Percentiles rank a stretch among this genome's conserved stretches.
These are phyloP conservation scores for Ophiostoma novo-ulmi DNA, from an alignment of 2,329 filamentous ascomycete genomes.

Conservation along the genomic window DNA sequence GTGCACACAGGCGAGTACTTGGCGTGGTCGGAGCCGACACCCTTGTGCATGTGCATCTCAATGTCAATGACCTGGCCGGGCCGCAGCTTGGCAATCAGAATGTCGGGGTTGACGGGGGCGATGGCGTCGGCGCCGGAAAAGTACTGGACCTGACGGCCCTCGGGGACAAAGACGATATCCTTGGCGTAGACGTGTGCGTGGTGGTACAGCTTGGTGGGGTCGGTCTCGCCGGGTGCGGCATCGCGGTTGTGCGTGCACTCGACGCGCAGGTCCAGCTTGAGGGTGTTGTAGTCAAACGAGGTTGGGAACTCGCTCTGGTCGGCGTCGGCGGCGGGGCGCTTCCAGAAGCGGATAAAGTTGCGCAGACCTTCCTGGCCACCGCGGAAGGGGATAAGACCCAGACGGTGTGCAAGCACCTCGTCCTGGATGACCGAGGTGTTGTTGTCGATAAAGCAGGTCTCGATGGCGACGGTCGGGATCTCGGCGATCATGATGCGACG, in stretches of 20 bases:
- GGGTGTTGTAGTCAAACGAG: constrained; percentile 77
- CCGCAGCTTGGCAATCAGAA: constrained; percentile 87
- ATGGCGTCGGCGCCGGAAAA: constrained; percentile 68
- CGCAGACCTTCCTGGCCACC: constrained; percentile 70
- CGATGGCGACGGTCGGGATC: constrained; percentile 89
- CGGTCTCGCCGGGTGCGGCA: constrained; percentile 65
- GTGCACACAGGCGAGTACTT: constrained; percentile 97
- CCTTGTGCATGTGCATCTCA: constrained; percentile 90
- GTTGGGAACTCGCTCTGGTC: constrained; percentile 44
- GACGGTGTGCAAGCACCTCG: constrained; percentile 84
- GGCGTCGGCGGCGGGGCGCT: constrained; percentile 59
- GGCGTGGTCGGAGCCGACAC: constrained; percentile 86
- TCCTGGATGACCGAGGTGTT: constrained; percentile 98
- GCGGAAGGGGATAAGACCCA: constrained; percentile 85
- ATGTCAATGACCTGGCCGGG: constrained; percentile 83
- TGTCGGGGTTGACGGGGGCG: constrained; percentile 78
- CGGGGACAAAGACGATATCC: constrained; percentile 70
- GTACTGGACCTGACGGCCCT: constrained; percentile 64
- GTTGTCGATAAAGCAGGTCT: constrained; percentile 87
- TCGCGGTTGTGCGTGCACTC: constrained; percentile 75
- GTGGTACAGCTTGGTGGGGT: constrained; percentile 78
- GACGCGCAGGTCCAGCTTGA: constrained; percentile 70
- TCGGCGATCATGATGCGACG: constrained; percentile 93
- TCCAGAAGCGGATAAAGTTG: constrained; percentile 76
- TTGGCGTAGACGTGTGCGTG: constrained; percentile 78